Conservation (phyloP, 1,139 yeast genomes). For the Geotrichum carabidarum region DNA sequence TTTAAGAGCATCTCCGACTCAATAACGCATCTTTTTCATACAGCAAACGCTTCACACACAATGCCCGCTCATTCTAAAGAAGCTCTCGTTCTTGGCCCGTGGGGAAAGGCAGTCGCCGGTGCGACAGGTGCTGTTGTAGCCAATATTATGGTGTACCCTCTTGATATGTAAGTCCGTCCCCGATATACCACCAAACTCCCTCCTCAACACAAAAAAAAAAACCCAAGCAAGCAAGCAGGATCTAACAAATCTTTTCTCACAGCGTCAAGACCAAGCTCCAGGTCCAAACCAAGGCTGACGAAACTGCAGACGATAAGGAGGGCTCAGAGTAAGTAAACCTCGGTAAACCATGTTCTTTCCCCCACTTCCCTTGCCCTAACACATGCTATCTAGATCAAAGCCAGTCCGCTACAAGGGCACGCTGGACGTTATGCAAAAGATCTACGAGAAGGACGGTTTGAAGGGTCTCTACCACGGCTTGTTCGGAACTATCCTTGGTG, state of each 20-base stretch:
- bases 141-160: constrained; percentile 80
- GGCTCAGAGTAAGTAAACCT: constrained; percentile 10
- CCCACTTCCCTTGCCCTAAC: neutral
- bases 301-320: neutral
- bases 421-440: constrained; percentile 57
- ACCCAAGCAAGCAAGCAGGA: neutral
- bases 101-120: constrained; percentile 79
- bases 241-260: neutral
- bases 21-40: neutral
- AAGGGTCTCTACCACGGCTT: constrained; percentile 73
- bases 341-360: neutral
- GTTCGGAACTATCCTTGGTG: constrained; percentile 62
- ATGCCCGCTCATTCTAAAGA: constrained; percentile 28
- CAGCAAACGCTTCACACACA: neutral
- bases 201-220: neutral
- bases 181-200: neutral
- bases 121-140: constrained; percentile 82
- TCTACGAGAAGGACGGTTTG: constrained; percentile 57
- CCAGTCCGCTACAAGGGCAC: constrained; percentile 50
- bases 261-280: constrained; percentile 72
- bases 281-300: constrained; percentile 31
- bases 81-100: constrained; percentile 36
- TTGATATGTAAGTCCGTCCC: constrained; percentile 50
- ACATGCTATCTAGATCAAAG: neutral
- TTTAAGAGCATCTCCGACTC: neutral